These are phyloP conservation scores for Scheffersomyces ergatensis DNA, from an alignment of 805 yeast species.

Conservation along the genomic window DNA sequence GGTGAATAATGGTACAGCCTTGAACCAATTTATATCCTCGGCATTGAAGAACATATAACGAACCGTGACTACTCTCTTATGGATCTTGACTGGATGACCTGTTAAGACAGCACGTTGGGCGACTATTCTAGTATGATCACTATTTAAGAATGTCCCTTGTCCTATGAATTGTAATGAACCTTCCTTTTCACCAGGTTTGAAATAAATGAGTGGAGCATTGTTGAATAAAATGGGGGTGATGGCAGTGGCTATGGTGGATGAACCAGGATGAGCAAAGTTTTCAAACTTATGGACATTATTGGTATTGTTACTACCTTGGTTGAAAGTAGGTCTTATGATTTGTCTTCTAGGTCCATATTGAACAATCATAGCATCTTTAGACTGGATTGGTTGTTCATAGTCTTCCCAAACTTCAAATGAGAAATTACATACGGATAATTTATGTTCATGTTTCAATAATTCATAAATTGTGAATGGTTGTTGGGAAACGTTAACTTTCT, in stretches of 20 bases:
- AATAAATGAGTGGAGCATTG: slow-evolving; percentile 80
- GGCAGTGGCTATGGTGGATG: slow-evolving; percentile 70
- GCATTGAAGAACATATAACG: slow-evolving; percentile 96
- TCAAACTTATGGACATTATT: slow-evolving; percentile 88
- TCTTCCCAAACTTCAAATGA: slow-evolving; percentile 88
- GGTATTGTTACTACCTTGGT: slow-evolving; percentile 70
- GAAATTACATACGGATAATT: slow-evolving; percentile 77
- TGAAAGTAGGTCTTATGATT: slow-evolving; percentile 77
- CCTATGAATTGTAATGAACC: slow-evolving; percentile 71
- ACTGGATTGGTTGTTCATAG: slow-evolving; percentile 77
- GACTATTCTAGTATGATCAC: slow-evolving; percentile 79
- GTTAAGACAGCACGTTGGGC: slow-evolving; percentile 89
- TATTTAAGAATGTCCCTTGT: slow-evolving; percentile 83
- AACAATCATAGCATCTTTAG: slow-evolving; percentile 76
- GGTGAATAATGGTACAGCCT: slow-evolving; percentile 88
- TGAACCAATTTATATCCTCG: slow-evolving; percentile 85
- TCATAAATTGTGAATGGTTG: slow-evolving; percentile 68
- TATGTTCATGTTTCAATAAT: slow-evolving; percentile 81
- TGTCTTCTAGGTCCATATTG: slow-evolving; percentile 95
- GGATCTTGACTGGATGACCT: slow-evolving; percentile 94
- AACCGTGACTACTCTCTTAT: slow-evolving; percentile 85
- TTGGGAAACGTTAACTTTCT: slow-evolving; percentile 26
- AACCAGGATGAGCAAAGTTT: slow-evolving; percentile 77
- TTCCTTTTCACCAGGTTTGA: slow-evolving; percentile 55
- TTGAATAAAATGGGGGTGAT: slow-evolving; percentile 86